Conservation (phyloP, 352 stramenopile species). For the Phytophthora quininea region DNA sequence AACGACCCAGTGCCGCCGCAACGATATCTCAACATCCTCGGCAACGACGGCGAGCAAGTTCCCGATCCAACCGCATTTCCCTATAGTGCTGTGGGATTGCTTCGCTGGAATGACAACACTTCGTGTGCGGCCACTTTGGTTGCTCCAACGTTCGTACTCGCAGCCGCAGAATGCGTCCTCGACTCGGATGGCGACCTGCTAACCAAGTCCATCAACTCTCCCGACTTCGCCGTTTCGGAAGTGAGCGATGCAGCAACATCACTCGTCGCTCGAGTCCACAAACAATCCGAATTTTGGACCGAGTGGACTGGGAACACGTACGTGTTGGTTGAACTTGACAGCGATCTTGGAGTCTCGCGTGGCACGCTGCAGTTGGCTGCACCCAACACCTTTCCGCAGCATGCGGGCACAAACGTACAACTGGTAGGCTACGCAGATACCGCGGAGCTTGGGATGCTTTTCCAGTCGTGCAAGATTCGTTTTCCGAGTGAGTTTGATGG, state of each 20-base stretch:
- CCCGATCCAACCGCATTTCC: constrained; percentile 43
- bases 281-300: constrained; percentile 71
- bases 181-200: constrained; percentile 34
- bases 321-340: constrained; percentile 67
- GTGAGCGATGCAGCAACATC: constrained; percentile 9
- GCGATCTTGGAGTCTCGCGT: constrained; percentile 34
- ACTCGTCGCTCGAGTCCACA: constrained; percentile 51
- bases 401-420: constrained; percentile 53
- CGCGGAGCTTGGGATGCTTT: constrained; percentile 34
- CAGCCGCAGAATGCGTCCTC: constrained; percentile 65
- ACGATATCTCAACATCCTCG: constrained; percentile 53
- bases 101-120: constrained; percentile 52
- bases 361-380: constrained; percentile 45
- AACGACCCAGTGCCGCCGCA: constrained; percentile 13
- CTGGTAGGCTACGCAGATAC: constrained; percentile 51
- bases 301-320: constrained; percentile 67
- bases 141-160: constrained; percentile 51
- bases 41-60: constrained; percentile 45
- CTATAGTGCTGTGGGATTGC: constrained; percentile 59
- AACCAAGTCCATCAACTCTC: constrained; percentile 18
- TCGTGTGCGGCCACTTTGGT: constrained; percentile 66
- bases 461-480: constrained; percentile 53
- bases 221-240: constrained; percentile 42
- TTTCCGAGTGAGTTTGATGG: constrained; percentile 50
- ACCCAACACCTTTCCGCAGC: constrained; percentile 35